Evolutionary conservation across 495 filamentous ascomycete species (phyloP), one percentile per base, ranked within the genome.

Genomic region (Penicillium coprophilum): DNA sequence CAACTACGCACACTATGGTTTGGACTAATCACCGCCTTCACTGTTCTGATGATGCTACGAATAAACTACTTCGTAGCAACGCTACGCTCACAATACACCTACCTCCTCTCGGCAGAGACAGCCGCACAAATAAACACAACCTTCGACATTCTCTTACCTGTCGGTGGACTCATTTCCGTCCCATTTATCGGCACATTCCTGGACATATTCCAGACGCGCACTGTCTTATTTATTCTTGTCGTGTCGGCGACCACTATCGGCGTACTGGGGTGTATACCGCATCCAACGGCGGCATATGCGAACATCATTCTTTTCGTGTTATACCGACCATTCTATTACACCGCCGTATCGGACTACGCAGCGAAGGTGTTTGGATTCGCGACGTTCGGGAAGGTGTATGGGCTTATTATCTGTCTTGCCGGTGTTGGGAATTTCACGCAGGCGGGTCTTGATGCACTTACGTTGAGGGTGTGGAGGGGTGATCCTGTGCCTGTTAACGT

Each of bases 41-140:
- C 94, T 0, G 80, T 94, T 21, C 71, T 96, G 19, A 91, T 94
- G 70, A 96, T 96, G 92, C 90, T 88, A 0, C 84, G 93, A 17
- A 96, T 97, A 70, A 97, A 97, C 74, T 98, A 91, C 79, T 98
- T 98, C 63, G 90, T 98, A 30, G 92, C 94, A 1, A 94, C 94
- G 3, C 85, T 98, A 57, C 84, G 87, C 19, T 78, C 85, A 8
- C 94, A 98, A 68, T 97, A 97, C 72, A 81, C 84, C 38, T 85
- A 85, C 63, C 79, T 98, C 10, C 81, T 98, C n/a, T 71, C 70
- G 23, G 80, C 80, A 9, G 71, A 73, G 47, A 64, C 67, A 40
- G 89, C 92, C 0, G 76, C 82, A 8, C 69, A 80, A 40, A 75
- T 97, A 64, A 97, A 96, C 71, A 74, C 85, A 36, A 84, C 90